Evolutionary conservation across 148 eudicot genomes (phyloP).

Genomic region (Cornus controversa): DNA sequence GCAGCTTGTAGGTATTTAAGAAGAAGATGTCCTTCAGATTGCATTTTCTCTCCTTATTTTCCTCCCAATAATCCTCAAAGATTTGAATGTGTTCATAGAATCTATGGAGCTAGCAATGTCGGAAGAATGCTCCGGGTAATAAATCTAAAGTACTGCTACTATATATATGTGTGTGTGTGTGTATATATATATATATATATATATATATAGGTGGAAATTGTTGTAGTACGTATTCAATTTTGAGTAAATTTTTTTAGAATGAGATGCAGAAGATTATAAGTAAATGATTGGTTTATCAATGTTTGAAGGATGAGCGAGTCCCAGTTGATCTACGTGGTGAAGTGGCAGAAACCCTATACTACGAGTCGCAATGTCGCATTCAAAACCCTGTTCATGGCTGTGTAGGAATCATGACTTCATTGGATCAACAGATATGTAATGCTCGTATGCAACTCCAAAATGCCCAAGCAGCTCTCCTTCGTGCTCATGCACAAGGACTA

Average conservation of each 20-base stretch:
- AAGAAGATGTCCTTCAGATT: slow-evolving; percentile 51
- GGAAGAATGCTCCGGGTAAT: slow-evolving; percentile 53
- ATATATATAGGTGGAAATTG: no score
- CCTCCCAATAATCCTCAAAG: slow-evolving; percentile 42
- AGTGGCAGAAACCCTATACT: slow-evolving; percentile 22
- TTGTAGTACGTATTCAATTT: no score
- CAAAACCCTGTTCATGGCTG: slow-evolving; percentile 36
- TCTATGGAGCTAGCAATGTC: slow-evolving; percentile 60
- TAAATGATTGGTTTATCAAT: no score
- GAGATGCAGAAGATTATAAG: no score
- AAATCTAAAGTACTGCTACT: not conserved
- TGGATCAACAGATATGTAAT: slow-evolving; percentile 15
- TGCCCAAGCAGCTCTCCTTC: slow-evolving; percentile 14
- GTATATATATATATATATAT: no score
- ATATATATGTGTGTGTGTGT: no score
- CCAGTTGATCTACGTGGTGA: slow-evolving; percentile 18
- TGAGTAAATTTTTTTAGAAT: no score
- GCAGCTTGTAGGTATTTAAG: slow-evolving; percentile 65
- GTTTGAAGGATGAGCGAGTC: slow-evolving; percentile 6
- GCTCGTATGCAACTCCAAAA: slow-evolving; percentile 17
- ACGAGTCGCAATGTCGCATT: slow-evolving; percentile 27
- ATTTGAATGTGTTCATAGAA: slow-evolving; percentile 48
- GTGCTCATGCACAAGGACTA: not conserved
- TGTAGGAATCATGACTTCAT: slow-evolving; percentile 13
- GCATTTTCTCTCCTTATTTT: slow-evolving; percentile 55